A percentile compares a stretch with the other conserved stretches of the same genome.
phyloP scores from a whole-genome alignment of 805 yeast species.

The Saccharomycopsis sp. region DNA sequence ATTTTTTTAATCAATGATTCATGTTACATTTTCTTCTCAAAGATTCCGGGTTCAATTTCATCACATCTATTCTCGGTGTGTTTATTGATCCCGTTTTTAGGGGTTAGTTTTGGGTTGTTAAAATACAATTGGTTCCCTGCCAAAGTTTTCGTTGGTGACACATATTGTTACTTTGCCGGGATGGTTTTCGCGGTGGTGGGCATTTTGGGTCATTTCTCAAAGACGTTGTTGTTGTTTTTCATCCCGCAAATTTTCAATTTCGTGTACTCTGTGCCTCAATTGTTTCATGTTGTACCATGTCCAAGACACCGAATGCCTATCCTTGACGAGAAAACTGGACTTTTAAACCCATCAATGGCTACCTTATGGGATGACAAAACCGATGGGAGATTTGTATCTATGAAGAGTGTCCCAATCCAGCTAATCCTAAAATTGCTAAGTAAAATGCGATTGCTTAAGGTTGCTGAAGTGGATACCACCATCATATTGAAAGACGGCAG shows the following conservation, averaged over 20 bases:
- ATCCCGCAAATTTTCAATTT: constrained; percentile 90
- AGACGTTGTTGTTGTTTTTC: constrained; percentile 79
- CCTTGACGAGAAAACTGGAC: constrained; percentile 59
- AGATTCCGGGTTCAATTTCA: constrained; percentile 53
- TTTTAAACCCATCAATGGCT: constrained; percentile 67
- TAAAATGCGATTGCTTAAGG: constrained; percentile 42
- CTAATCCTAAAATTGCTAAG: constrained; percentile 41
- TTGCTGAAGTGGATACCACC: constrained; percentile 29
- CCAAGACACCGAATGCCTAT: constrained; percentile 93
- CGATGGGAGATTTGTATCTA: constrained; percentile 20
- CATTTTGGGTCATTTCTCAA: constrained; percentile 91
- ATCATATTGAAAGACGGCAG: constrained; percentile 25
- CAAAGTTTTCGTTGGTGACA: constrained; percentile 91
- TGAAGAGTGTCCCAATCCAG: constrained; percentile 24
- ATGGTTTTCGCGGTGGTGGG: constrained; percentile 98
- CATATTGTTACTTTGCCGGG: constrained; percentile 96
- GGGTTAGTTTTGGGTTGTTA: constrained; percentile 71
- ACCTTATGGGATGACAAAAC: constrained; percentile 31
- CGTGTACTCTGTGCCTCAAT: constrained; percentile 84
- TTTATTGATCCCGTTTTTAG: constrained; percentile 77
- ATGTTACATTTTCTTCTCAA: constrained; percentile 47
- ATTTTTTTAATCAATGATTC: constrained; percentile 71
- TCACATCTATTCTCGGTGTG: constrained; percentile 79
- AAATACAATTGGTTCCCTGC: constrained; percentile 89
- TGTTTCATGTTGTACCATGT: constrained; percentile 80